Evolutionary conservation across 306 rosid genomes (phyloP).

Genomic region (Fragaria vesca): DNA sequence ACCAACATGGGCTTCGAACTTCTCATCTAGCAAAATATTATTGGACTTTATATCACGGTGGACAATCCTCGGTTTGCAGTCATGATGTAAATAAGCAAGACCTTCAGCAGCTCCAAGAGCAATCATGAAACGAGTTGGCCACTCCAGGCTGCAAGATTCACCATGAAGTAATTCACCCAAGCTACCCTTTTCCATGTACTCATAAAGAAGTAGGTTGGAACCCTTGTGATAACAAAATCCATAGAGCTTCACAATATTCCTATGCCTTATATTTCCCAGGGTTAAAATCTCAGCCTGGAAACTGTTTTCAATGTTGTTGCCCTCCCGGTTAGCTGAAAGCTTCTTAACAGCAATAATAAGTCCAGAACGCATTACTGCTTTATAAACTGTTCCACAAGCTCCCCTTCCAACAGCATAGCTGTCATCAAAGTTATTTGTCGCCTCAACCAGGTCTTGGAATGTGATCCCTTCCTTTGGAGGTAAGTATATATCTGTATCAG

Average conservation of each 20-base stretch:
- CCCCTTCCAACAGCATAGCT: constrained; percentile 79
- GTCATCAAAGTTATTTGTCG: constrained; percentile 71
- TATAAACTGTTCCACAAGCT: constrained; percentile 93
- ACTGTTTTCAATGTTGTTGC: constrained; percentile 73
- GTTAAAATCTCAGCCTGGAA: constrained; percentile 88
- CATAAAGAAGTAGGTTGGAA: constrained; percentile 83
- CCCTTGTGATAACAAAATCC: constrained; percentile 93
- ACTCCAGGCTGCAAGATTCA: constrained; percentile 57
- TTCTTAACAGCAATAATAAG: constrained; percentile 81
- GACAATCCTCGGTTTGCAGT: constrained; percentile 87
- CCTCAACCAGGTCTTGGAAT: constrained; percentile 88
- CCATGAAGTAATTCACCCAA: constrained; percentile 89
- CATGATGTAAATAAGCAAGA: constrained; percentile 95
- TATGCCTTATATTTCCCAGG: constrained; percentile 91
- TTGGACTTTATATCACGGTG: constrained; percentile 96
- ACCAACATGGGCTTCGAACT: constrained; percentile 94
- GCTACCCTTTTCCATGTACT: constrained; percentile 94
- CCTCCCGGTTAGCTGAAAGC: constrained; percentile 86
- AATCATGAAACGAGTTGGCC: constrained; percentile 79
- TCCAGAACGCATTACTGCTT: constrained; percentile 73
- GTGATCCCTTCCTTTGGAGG: constrained; percentile 80
- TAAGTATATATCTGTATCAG: constrained; percentile 74
- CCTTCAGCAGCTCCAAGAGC: constrained; percentile 99
- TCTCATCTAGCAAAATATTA: constrained; percentile 83
- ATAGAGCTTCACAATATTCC: constrained; percentile 83